Evolutionary conservation across 768 basidiomycete species (phyloP).

Genomic region (Leucosporidium scottii): DNA sequence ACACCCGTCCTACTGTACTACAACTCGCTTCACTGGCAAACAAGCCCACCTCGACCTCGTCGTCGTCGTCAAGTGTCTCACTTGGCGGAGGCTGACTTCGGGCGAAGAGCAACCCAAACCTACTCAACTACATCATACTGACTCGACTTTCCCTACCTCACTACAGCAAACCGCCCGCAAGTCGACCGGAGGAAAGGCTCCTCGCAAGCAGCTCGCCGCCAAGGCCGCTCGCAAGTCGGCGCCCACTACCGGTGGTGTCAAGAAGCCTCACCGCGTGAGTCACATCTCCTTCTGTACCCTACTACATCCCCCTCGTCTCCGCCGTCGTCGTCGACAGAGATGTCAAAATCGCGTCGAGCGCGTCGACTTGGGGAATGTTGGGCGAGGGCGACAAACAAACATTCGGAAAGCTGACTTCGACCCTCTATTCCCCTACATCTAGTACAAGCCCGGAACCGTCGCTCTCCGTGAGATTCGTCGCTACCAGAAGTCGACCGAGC

Average conservation of each 20-base stretch:
- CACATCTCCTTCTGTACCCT: background rate
- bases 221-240: slow-evolving; percentile 88
- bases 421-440: background rate
- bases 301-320: background rate
- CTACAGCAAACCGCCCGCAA: slow-evolving; percentile 38
- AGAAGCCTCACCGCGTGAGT: slow-evolving; percentile 62
- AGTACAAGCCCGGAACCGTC: slow-evolving; percentile 68
- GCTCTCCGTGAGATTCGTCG: slow-evolving; percentile 65
- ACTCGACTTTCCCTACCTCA: background rate
- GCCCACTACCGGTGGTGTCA: slow-evolving; percentile 81
- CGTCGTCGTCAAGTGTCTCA: slow-evolving; percentile 1
- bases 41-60: background rate
- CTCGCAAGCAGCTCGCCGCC: slow-evolving; percentile 76
- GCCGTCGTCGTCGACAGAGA: background rate
- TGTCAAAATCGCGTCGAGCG: background rate
- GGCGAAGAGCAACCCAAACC: background rate
- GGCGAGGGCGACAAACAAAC: background rate
- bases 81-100: background rate
- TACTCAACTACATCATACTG: background rate
- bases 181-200: slow-evolving; percentile 50
- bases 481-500: slow-evolving; percentile 50
- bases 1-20: background rate
- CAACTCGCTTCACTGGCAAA: background rate
- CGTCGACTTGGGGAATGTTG: background rate
- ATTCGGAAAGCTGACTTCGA: background rate